Evolutionary conservation across 345 rosid species (phyloP), one percentile per base, ranked within the genome.

Genomic region (Brassica juncea): DNA sequence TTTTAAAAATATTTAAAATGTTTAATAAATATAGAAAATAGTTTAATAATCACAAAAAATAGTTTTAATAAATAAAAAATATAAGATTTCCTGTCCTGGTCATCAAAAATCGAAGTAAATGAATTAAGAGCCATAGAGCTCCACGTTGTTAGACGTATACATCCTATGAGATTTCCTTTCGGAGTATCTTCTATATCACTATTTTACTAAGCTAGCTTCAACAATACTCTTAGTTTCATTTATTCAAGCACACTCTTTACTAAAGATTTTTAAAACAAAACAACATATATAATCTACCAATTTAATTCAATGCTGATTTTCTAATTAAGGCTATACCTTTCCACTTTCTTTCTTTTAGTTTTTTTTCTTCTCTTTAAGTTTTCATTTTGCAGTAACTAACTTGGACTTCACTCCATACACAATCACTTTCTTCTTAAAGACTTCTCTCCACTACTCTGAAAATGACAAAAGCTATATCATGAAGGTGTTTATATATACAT

Each of bases 401-500:
- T 80, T 80, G 67, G 76, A 80, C 42, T 31, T 74, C 79, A 80
- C 80, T 75, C 83, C 67, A 80, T 75, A 30, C 31, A 64, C 52
- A 75, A 80, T 75, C 80, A 80, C 78, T 74, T 74, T 74, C 83
- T 69, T 74, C 74, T 69, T 16, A 74, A 80, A 44, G 77, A 72
- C 69, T 78, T 78, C 77, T 78, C 68, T 35, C 65, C 42, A 62
- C 54, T 70, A 77, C 75, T 52, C 70, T 65, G 68, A 66, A 65
- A 72, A 66, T 78, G 77, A 59, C 59, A 78, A 78, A 71, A 78
- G 14, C 71, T 54, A 52, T 77, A 16, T 11, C 52, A n/a, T 57
- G 23, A 7, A 11, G 34, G 55, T 37, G 71, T 63, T 35, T 31
- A 32, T 32, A 19, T 63, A 32, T 32, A 31, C 27, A 23, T 69